Percentiles rank a stretch among this genome's conserved stretches.
These are phyloP conservation scores for Sporothrix brasiliensis DNA, from an alignment of 2,329 filamentous ascomycete species.

Conservation along the genomic window DNA sequence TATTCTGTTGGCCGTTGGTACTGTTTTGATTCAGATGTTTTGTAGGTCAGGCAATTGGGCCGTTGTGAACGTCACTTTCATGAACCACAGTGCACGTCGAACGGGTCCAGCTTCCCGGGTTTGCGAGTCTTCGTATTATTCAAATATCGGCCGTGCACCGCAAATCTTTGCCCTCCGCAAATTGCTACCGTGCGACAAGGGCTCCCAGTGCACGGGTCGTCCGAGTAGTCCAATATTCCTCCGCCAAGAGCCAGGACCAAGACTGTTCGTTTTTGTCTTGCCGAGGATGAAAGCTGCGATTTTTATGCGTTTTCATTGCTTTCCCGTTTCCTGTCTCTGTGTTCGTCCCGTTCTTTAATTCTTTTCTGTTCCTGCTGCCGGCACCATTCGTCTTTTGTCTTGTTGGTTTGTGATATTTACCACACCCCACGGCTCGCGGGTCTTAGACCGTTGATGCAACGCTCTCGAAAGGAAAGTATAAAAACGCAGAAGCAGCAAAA, in stretches of 20 bases:
- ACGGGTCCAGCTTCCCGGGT: no score
- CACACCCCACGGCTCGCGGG: not conserved
- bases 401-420: not conserved
- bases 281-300: not conserved
- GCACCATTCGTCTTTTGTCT: not conserved
- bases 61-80: no score
- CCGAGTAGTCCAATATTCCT: not conserved
- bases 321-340: not conserved
- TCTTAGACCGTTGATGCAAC: not conserved
- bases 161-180: not conserved
- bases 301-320: not conserved
- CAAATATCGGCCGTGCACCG: constrained; percentile 8
- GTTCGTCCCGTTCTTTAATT: not conserved
- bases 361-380: not conserved
- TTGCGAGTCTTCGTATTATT: not conserved
- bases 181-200: not conserved
- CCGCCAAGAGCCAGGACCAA: not conserved
- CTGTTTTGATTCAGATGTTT: no score
- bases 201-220: not conserved
- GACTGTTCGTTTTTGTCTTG: not conserved
- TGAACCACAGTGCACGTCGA: no score
- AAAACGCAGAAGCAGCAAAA: no score
- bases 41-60: no score
- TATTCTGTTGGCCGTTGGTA: no score
- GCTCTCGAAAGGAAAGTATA: not conserved